Evolutionary conservation across 306 rosid genomes (phyloP), one percentile per base, ranked within the genome.

Genomic region (Glycyrrhiza uralensis): DNA sequence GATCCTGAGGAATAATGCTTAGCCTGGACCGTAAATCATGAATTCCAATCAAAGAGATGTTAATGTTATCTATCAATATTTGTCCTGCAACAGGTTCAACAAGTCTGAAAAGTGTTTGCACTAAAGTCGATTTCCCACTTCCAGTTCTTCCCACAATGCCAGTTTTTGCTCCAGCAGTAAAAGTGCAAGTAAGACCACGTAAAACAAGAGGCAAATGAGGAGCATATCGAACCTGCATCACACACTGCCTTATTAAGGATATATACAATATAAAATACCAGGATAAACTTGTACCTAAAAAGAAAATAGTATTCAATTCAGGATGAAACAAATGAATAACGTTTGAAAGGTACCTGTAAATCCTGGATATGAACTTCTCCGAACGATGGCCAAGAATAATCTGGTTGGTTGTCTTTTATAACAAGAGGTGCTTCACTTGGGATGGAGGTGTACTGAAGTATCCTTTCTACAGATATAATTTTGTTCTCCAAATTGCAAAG

Each of bases 61-160:
- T 60, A 38, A 85, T 77, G 56, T 69, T 71, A 61, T 93, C 97
- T 69, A 93, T 85, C 54, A 83, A 50, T 28, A 93, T 85, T 81
- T 79, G 10, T 79, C 85, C 89, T 71, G 87, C 79, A 82, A 86
- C 82, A 76, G 81, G 92, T 52, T 86, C 96, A 39, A 93, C 83
- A 33, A 93, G 83, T 11, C 97, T 74, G 77, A 90, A 88, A 58
- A 90, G 87, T 49, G 96, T 74, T 58, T 90, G 97, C 45, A 90
- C 91, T 5, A 93, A 81, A 72, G 98, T 88, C 51, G 96, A 36
- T 78, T 93, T 93, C 11, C 96, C 96, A 46, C 86, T 90, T 59
- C 98, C 96, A 2, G 96, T 93, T 87, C 98, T 81, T 23, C 97
- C 96, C 10, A 93, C 96, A 71, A 93, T 93, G 63, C 98, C 96